Conservation (phyloP, 139 green algal genomes). For the Bryopsis sp. region DNA sequence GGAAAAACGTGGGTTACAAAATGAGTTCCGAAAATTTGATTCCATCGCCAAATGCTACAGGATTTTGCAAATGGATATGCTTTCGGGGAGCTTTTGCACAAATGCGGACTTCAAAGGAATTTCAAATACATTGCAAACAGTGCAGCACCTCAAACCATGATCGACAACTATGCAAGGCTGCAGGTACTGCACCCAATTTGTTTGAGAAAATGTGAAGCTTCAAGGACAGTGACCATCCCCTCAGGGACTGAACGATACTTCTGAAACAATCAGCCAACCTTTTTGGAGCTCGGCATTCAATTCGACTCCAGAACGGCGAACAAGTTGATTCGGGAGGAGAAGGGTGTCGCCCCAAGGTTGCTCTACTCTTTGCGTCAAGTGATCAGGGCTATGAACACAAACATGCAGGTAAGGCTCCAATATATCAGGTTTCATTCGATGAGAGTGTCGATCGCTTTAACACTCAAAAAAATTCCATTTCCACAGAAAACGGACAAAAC, state of each 20-base stretch:
- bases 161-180: slow-evolving; percentile 14
- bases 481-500: not conserved
- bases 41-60: no score
- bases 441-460: not conserved
- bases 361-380: slow-evolving; percentile 3
- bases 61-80: slow-evolving; percentile 12
- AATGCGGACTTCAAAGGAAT: not conserved
- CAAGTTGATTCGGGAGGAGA: not conserved
- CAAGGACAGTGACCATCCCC: no score
- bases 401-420: no score
- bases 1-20: no score
- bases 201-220: no score
- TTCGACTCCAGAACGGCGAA: not conserved
- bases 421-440: not conserved
- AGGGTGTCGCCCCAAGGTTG: slow-evolving; percentile 1
- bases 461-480: not conserved
- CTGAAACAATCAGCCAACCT: not conserved
- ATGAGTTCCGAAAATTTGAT: no score
- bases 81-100: not conserved
- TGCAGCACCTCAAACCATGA: not conserved
- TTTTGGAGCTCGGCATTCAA: not conserved
- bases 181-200: not conserved
- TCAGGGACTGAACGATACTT: not conserved
- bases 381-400: not conserved
- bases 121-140: slow-evolving; percentile 7